Conservation (phyloP, 768 basidiomycete genomes). For the Amanita rimosa region DNA sequence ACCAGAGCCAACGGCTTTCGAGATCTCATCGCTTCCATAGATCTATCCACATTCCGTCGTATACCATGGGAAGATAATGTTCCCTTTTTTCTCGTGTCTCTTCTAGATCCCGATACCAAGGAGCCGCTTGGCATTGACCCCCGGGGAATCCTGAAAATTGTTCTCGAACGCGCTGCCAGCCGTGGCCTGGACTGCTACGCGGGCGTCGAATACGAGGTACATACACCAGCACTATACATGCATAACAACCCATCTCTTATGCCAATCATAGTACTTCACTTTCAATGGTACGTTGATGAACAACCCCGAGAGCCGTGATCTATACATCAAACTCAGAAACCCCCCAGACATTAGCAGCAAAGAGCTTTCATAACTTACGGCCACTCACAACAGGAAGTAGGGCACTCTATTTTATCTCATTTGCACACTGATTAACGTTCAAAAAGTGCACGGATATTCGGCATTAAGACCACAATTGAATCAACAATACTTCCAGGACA, state of each 20-base stretch:
- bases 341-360: slow-evolving; percentile 59
- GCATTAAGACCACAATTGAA: slow-evolving; percentile 86
- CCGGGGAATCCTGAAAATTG: slow-evolving; percentile 61
- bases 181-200: slow-evolving; percentile 56
- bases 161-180: slow-evolving; percentile 37
- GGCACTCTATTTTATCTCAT: slow-evolving; percentile 18
- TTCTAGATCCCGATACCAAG: slow-evolving; percentile 78
- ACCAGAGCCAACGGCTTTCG: slow-evolving; percentile 89
- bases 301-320: not conserved
- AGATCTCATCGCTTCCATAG: slow-evolving; percentile 79
- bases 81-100: slow-evolving; percentile 89
- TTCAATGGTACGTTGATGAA: slow-evolving; percentile 56
- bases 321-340: slow-evolving; percentile 47
- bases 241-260: slow-evolving; percentile 4
- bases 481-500: slow-evolving; percentile 76
- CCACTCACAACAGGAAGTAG: slow-evolving; percentile 89
- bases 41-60: slow-evolving; percentile 77
- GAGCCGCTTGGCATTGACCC: slow-evolving; percentile 76
- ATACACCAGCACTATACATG: not conserved
- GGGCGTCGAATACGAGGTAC: slow-evolving; percentile 89
- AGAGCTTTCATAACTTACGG: slow-evolving; percentile 62
- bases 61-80: slow-evolving; percentile 89
- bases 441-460: slow-evolving; percentile 94
- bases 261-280: slow-evolving; percentile 61
- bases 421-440: not conserved